Conservation (phyloP, 1,284 basidiomycete genomes). For the Ceratobasidium papillatum region DNA sequence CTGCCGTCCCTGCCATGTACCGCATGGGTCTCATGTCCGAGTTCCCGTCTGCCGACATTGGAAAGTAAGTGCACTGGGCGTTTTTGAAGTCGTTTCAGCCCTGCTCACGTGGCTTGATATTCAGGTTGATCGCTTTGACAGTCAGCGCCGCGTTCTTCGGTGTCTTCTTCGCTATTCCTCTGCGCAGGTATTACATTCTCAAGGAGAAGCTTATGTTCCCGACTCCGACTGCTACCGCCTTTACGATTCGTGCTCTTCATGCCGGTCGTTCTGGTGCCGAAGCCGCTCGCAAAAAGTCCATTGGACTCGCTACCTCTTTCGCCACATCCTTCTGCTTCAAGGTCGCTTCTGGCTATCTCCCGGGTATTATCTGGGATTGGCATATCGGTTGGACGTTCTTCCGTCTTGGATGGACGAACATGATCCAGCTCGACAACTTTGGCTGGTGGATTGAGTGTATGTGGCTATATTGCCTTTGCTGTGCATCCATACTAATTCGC, state of each 20-base stretch:
- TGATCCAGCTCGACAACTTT: conserved; percentile 68
- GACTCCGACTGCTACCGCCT: conserved; percentile 73
- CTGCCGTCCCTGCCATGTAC: conserved; percentile 74
- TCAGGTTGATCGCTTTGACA: conserved; percentile 64
- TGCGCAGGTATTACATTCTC: conserved; percentile 72
- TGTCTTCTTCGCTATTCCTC: conserved; percentile 69
- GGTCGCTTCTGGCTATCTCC: conserved; percentile 67
- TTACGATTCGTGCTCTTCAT: conserved; percentile 71
- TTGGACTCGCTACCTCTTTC: conserved; percentile 63
- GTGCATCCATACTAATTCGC: conserved; percentile 24
- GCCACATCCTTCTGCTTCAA: conserved; percentile 61
- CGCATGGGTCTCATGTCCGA: conserved; percentile 62
- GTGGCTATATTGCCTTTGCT: conserved; percentile 41
- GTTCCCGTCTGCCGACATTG: conserved; percentile 60
- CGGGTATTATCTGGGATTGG: conserved; percentile 69
- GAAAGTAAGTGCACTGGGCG: conserved; percentile 44
- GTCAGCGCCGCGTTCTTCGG: conserved; percentile 69
- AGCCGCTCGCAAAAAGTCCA: conserved; percentile 66
- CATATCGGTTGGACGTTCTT: conserved; percentile 70
- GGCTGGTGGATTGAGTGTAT: conserved; percentile 63
- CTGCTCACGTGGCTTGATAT: not conserved
- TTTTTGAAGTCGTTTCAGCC: not conserved
- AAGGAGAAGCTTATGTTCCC: conserved; percentile 75
- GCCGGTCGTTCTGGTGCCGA: conserved; percentile 60
- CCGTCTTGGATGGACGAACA: conserved; percentile 66